Evolutionary conservation across 2,329 filamentous ascomycete species (phyloP).

Genomic region (Pyrenophora tritici-repentis): DNA sequence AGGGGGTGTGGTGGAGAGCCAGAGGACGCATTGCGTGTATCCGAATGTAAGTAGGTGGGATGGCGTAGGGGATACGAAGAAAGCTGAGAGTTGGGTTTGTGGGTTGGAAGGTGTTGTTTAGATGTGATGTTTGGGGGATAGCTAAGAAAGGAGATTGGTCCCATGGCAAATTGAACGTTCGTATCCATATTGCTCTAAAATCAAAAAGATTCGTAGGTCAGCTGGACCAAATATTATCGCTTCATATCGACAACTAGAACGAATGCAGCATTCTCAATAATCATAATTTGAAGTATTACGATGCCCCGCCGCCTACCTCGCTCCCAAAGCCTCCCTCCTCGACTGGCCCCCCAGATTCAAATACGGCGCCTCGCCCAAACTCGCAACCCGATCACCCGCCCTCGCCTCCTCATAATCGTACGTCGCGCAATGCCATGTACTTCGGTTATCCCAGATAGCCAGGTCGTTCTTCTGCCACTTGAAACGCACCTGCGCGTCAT

Average conservation of each 20-base stretch:
- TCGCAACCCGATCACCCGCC: slow-evolving; percentile 57
- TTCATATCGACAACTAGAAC: too few species aligned
- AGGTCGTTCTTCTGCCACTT: slow-evolving; percentile 48
- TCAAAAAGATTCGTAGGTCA: too few species aligned
- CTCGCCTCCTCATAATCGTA: slow-evolving; percentile 64
- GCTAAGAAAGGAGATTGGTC: too few species aligned
- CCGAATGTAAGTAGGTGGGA: slow-evolving; percentile 23
- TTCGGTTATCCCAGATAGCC: slow-evolving; percentile 71
- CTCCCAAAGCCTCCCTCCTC: slow-evolving; percentile 4
- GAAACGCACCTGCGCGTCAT: slow-evolving; percentile 58
- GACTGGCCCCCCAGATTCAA: slow-evolving; percentile 56
- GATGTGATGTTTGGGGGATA: too few species aligned
- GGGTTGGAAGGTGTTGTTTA: slow-evolving; percentile 2
- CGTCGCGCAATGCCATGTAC: slow-evolving; percentile 64
- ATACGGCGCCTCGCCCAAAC: slow-evolving; percentile 63
- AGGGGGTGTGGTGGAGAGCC: slow-evolving; percentile 5
- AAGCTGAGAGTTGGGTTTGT: slow-evolving; percentile 10
- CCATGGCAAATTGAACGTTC: too few species aligned
- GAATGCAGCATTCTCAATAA: too few species aligned
- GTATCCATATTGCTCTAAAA: too few species aligned
- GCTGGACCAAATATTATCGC: too few species aligned
- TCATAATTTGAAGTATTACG: too few species aligned
- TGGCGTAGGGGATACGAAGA: slow-evolving; percentile 19
- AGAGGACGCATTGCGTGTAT: slow-evolving; percentile 26
- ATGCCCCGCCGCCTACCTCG: too few species aligned